Base-by-base conservation (phyloP, 371 early-diverging fungal genomes). In the Mucor ambiguus region DNA sequence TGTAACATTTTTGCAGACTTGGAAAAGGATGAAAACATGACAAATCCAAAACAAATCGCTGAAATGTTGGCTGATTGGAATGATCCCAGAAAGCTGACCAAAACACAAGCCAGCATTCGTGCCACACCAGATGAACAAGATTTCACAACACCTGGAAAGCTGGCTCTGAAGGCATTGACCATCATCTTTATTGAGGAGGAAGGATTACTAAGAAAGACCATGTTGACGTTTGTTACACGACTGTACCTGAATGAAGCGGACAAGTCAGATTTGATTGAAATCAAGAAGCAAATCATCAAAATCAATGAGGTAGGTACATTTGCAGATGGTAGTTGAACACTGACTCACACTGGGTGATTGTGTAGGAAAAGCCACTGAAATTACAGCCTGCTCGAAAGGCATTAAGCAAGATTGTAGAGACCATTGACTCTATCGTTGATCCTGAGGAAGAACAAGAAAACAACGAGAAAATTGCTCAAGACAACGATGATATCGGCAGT, bases 21-120 rank as follows among this genome's bases (percentile, higher is more conserved):
- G 11, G 72, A 74, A 11, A 63, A 75, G 48, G 74, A 78, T 60
- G 78, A 84, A 44, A 64, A 63, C 8, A 86, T 86, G 87, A 72
- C 79, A 2, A 41, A 75, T 30, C 89, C 89, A 22, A 33, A 72
- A 3, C 85, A 82, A 30, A 85, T 89, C 35, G 73, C 82, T 0
- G 84, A 85, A 14, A 86, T 85, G 72, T 48, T 89, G 58, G 77
- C 83, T 22, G 86, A 87, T 61, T 89, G 87, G 88, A 84, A 80
- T 1, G 85, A 87, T 62, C 82, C 85, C 14, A 74, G 79, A 57
- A 82, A 83, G 64, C 58, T 88, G 8, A 74, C 69, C 49, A 63
- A 73, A 80, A 82, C 78, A 72, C 41, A 41, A 18, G 41, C 41
- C 14, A 18, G 5, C 18, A 41, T 41, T 18, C 41, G 46, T 46